Base-by-base conservation (phyloP, 2,329 filamentous ascomycete genomes). In the Drechmeria coniospora region DNA sequence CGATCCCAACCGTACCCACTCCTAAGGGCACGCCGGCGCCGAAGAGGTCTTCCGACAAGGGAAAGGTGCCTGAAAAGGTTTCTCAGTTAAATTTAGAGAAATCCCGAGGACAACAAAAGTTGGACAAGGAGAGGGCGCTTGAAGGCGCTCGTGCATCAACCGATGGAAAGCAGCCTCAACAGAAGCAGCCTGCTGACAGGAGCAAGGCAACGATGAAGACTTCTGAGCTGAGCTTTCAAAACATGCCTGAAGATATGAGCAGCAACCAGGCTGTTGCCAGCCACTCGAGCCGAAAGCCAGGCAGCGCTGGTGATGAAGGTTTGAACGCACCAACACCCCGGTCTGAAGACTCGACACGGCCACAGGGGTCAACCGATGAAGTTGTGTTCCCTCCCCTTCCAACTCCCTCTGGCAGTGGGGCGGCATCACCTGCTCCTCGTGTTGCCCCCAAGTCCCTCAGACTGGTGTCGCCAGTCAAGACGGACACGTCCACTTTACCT, bases 381-480 rank as follows among this genome's bases (percentile, higher is more conserved):
- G 50, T 59, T 11, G 56, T 57, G 1, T 66, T 70, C 32, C 63
- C 68, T 17, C 69, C 26, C 45, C 34, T 71, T 14, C 61, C 64
- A 7, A 50, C 61, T 8, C 54, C 56, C 8, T 57, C 66, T 12
- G 54, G 60, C 0, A 45, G 49, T 4, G 50, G 46, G 8, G 52
- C 56, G 12, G 54, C 63, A 18, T 65, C 72, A 11, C 20, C 20
- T 6, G 60, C 79, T n/a, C 60, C 74, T 13, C 25, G 30, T 15
- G 21, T 25, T 15, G 18, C 29, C 6, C 9, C 20, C 20, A 21
- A 21, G 20, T 13, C 23, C 11, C 8, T 8, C n/a, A 8, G 20
- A n/a, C n/a, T n/a, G n/a, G n/a, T 37, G 26, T 30, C 34, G 13
- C 74, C 72, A 0, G 67, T 74, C 1, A 81, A 71, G 45, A 27